A percentile compares a stretch with the other conserved stretches of the same genome.
These are phyloP conservation scores for Albophoma yamanashiensis DNA, from an alignment of 2,329 filamentous ascomycete species.

Conservation along the genomic window DNA sequence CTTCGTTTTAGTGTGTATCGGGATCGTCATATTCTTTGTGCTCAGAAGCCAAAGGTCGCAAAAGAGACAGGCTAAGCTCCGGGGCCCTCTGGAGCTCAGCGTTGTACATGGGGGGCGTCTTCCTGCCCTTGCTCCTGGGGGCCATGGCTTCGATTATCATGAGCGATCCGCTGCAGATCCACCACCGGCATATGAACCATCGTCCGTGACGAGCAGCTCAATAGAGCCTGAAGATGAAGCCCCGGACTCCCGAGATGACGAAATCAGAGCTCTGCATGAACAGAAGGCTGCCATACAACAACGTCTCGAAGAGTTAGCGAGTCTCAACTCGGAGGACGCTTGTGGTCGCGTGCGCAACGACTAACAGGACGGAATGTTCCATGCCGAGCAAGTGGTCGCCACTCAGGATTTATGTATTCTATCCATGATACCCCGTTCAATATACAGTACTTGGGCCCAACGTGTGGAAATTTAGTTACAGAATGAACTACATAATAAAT, in stretches of 20 bases:
- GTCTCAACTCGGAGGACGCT: neutral
- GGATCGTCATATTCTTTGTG: constrained; percentile 12
- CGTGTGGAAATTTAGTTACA: neutral
- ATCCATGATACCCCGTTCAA: neutral
- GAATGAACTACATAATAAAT: neutral
- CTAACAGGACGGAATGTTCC: too few relatives aligned
- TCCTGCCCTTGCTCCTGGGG: neutral
- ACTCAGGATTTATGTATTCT: neutral
- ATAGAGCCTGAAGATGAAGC: constrained; percentile 11
- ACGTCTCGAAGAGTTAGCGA: constrained; percentile 22
- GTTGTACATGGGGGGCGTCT: neutral
- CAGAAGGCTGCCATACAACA: constrained; percentile 24
- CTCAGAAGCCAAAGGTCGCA: constrained; percentile 11
- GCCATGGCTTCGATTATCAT: neutral
- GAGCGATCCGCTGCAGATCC: constrained; percentile 10
- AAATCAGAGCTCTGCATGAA: constrained; percentile 19
- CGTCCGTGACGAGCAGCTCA: constrained; percentile 11
- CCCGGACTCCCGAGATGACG: constrained; percentile 13
- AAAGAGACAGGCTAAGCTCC: constrained; percentile 7
- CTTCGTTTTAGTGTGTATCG: constrained; percentile 18
- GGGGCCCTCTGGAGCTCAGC: constrained; percentile 1
- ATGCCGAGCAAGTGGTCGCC: too few relatives aligned
- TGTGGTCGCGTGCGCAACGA: neutral
- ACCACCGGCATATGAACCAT: constrained; percentile 20
- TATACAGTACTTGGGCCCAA: neutral